A percentile compares a stretch with the other conserved stretches of the same genome.
Conservation (phyloP, 345 rosid species). For the Populus deltoides region DNA sequence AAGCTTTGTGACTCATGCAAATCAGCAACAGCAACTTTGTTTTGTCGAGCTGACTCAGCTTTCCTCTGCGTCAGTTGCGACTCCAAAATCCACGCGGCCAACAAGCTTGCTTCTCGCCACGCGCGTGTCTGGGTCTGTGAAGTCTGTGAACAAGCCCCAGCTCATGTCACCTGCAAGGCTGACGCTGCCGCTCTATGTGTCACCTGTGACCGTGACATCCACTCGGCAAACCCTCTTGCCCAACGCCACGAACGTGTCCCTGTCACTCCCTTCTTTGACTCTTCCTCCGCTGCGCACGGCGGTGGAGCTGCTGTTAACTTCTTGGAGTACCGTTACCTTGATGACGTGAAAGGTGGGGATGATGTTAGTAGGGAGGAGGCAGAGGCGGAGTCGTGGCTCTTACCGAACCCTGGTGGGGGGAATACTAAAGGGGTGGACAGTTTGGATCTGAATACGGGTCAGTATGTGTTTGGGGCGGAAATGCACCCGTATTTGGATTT, state of each 20-base stretch:
- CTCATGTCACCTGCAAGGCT: constrained; percentile 94
- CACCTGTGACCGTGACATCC: constrained; percentile 95
- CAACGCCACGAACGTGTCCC: constrained; percentile 88
- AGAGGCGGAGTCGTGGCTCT: constrained; percentile 81
- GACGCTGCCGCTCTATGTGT: constrained; percentile 98
- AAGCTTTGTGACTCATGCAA: constrained; percentile 92
- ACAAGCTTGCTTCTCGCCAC: constrained; percentile 95
- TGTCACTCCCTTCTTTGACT: constrained; percentile 66
- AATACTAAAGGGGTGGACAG: constrained; percentile 37
- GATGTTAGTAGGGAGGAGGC: constrained; percentile 76
- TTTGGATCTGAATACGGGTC: constrained; percentile 63
- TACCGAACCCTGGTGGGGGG: constrained; percentile 40
- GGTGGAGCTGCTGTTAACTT: constrained; percentile 39
- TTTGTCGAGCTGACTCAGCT: constrained; percentile 91
- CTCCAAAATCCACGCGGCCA: constrained; percentile 79
- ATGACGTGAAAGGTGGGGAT: constrained; percentile 42
- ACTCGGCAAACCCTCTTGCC: constrained; percentile 94
- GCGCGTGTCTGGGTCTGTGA: constrained; percentile 88
- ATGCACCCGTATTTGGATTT: constrained; percentile 77
- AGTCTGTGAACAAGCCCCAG: constrained; percentile 99
- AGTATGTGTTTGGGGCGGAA: constrained; percentile 54
- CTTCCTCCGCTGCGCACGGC: constrained; percentile 37
- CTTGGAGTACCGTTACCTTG: constrained; percentile 43
- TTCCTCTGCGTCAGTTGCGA: constrained; percentile 85
- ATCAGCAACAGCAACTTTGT: constrained; percentile 79